A percentile compares a stretch with the other conserved stretches of the same genome.
phyloP scores from a whole-genome alignment of 192 early-diverging fungal species.

The Gonapodya sp. region DNA sequence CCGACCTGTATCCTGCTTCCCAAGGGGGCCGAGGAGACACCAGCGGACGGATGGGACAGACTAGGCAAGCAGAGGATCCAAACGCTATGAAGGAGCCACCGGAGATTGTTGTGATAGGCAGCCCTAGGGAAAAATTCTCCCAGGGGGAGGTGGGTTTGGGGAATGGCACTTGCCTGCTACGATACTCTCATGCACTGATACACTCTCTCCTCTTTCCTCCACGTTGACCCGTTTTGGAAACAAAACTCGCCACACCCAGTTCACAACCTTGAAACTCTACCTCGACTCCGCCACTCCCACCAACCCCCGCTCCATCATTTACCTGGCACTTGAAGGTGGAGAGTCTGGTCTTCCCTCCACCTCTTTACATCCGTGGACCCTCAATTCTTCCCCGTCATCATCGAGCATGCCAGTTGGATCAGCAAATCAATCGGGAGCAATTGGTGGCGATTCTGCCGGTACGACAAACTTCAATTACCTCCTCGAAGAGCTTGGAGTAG shows the following conservation, averaged over 20 bases:
- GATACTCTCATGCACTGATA: not conserved
- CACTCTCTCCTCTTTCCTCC: constrained; percentile 8
- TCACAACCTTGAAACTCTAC: constrained; percentile 42
- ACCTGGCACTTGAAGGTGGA: constrained; percentile 50
- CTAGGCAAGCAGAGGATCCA: constrained; percentile 45
- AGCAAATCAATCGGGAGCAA: not conserved
- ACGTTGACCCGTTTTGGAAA: not conserved
- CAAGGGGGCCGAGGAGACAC: too few relatives aligned
- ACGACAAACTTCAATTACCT: constrained; percentile 60
- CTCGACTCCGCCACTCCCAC: constrained; percentile 29
- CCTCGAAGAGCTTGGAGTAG: constrained; percentile 53
- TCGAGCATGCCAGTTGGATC: not conserved
- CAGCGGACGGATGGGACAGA: constrained; percentile 19
- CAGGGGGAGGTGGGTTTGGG: constrained; percentile 34
- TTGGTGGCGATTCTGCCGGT: constrained; percentile 13
- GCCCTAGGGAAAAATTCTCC: constrained; percentile 49
- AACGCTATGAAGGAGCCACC: constrained; percentile 35
- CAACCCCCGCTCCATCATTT: constrained; percentile 44
- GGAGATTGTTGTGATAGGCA: constrained; percentile 42
- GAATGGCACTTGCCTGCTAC: constrained; percentile 11
- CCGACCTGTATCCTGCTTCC: too few relatives aligned
- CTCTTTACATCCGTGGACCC: not conserved
- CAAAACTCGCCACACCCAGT: constrained; percentile 21
- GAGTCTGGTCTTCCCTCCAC: constrained; percentile 21
- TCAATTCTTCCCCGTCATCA: not conserved